Percentiles rank a stretch among this genome's conserved stretches.
phyloP scores from a whole-genome alignment of 345 rosid genomes.

The Stellera chamaejasme region DNA sequence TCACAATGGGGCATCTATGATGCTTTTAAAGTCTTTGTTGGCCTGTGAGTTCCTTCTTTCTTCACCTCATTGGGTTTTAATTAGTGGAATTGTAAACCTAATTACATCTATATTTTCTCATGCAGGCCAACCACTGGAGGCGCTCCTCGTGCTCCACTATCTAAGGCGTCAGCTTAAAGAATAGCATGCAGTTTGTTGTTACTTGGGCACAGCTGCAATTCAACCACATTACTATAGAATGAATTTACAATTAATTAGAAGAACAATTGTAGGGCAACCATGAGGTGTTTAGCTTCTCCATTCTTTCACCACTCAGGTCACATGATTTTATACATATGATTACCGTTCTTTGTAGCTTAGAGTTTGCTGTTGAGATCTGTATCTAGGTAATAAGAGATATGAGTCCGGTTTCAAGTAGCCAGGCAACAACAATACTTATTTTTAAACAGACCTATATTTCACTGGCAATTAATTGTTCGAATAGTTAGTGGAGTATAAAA shows the following conservation, averaged over 20 bases:
- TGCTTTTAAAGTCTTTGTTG: constrained; percentile 74
- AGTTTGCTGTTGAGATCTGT: no score
- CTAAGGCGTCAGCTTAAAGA: constrained; percentile 15
- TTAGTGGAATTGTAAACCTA: no score
- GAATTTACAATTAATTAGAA: background rate
- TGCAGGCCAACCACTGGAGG: constrained; percentile 54
- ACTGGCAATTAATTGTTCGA: no score
- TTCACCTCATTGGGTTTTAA: background rate
- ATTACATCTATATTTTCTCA: background rate
- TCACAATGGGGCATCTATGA: constrained; percentile 86
- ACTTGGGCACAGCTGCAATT: no score
- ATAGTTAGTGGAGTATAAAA: no score
- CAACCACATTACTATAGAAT: background rate
- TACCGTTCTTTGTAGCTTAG: no score
- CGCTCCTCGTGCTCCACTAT: constrained; percentile 29
- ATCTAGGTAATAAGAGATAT: no score
- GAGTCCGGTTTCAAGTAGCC: no score
- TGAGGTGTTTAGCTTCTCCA: background rate
- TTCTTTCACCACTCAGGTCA: background rate
- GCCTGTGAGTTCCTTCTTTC: constrained; percentile 49
- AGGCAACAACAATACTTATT: no score
- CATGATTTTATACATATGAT: no score
- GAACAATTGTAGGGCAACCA: constrained; percentile 9
- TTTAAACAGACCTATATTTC: no score
- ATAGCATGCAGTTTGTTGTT: background rate